Base-by-base conservation (phyloP, 441 rosid species). In the Adansonia madagascariensis region DNA sequence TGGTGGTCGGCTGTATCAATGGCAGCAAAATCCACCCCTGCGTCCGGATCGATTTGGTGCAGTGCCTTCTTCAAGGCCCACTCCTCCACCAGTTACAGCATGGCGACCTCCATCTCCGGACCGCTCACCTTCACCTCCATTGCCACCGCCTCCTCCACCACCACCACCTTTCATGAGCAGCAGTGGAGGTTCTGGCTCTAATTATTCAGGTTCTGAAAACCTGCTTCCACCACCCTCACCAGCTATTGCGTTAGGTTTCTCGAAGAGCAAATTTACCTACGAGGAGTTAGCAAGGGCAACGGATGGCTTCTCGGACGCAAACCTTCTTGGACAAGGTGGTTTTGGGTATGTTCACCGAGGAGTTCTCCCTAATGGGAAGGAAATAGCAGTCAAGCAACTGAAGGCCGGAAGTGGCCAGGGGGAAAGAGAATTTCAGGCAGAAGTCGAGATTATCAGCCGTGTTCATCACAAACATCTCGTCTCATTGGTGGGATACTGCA, bases 401-500 rank as follows among this genome's bases (percentile, higher is more conserved):
- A 96, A 94, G 82, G 93, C 90, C 5, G 98, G 98, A 72, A 96
- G 98, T 67, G 98, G 98, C 65, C 99, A 94, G 75, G 99, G 99
- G 57, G 98, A 96, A 82, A 92, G 97, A 35, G 99, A 96, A 78
- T 96, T 96, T 80, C 94, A 94, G 65, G 98, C 99, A 9, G 98
- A 96, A 81, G 95, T 96, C 62, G 99, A 94, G 88, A 94, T 96
- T 74, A 96, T 96, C 72, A 96, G 98, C 78, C 86, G 99, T 2
- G 98, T 96, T 63, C 99, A 96, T 80, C 99, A 96, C 80, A 96
- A 85, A 80, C 99, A 96, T 88, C 91, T 96, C 22, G 99, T 96
- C 74, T 90, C 99, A 0, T 82, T 96, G 82, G 97, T 96, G 31
- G 99, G 99, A 61, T 94, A 94, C 81, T 96, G 98, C 83, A 92